Conservation (phyloP, 352 stramenopile species). For the Blastocystis sp. region DNA sequence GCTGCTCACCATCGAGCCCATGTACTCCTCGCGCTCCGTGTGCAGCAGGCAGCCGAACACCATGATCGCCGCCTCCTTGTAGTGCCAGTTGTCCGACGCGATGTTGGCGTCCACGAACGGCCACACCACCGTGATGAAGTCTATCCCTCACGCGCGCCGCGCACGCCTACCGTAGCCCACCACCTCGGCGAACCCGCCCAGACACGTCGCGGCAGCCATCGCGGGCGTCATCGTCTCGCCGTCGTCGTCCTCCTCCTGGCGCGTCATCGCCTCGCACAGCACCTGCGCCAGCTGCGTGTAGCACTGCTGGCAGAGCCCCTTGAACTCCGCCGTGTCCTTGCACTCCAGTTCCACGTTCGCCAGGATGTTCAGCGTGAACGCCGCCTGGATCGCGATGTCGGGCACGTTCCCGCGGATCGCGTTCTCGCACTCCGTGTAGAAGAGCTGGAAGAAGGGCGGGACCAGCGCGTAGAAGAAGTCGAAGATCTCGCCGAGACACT, state of each 20-base stretch:
- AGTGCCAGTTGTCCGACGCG: constrained; percentile 44
- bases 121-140: constrained; percentile 46
- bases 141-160: neutral
- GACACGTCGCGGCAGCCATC: constrained; percentile 32
- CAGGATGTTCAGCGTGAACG: constrained; percentile 33
- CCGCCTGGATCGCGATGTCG: constrained; percentile 19
- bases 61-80: constrained; percentile 63
- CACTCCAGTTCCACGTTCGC: constrained; percentile 2
- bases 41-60: constrained; percentile 67
- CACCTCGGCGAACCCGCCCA: constrained; percentile 28
- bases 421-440: constrained; percentile 10
- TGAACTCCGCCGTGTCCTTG: neutral
- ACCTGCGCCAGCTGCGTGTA: constrained; percentile 18
- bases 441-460: neutral
- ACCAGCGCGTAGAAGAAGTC: constrained; percentile 31
- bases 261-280: constrained; percentile 31
- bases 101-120: constrained; percentile 64
- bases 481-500: constrained; percentile 47
- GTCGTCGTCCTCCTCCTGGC: constrained; percentile 51
- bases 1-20: neutral
- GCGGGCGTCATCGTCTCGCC: constrained; percentile 61
- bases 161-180: constrained; percentile 1
- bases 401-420: neutral
- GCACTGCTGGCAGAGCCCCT: neutral
- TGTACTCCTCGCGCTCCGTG: neutral